phyloP scores from a whole-genome alignment of 2,329 filamentous ascomycete genomes.

The Lecanicillium sp. region DNA sequence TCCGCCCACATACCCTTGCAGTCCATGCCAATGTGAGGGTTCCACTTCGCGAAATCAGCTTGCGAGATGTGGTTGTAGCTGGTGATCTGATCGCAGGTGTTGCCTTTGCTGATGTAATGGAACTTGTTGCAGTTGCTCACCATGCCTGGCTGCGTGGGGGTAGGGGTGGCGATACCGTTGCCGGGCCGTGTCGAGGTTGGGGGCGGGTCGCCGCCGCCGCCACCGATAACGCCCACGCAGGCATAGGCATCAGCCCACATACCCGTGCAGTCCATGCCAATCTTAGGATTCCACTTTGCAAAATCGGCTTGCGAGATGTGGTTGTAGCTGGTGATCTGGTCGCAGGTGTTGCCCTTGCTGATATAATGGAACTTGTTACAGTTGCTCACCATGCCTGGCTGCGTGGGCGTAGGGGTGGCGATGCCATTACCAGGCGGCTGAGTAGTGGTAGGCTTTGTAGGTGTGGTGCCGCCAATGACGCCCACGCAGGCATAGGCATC shows the following conservation, averaged over 20 bases:
- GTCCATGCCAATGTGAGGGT: conserved; percentile 12
- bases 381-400: conserved; percentile 16
- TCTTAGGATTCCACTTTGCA: conserved; percentile 14
- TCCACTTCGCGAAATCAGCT: conserved; percentile 12
- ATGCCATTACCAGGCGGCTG: conserved; percentile 14
- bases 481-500: not conserved
- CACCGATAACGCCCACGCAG: not conserved
- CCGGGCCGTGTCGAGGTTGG: conserved; percentile 15
- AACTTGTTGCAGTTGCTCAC: conserved; percentile 13
- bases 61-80: not conserved
- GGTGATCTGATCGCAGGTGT: conserved; percentile 4
- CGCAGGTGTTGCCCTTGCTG: conserved; percentile 7
- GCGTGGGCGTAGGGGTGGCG: conserved; percentile 14
- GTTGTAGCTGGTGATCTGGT: not conserved
- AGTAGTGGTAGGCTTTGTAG: conserved; percentile 1
- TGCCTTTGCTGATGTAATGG: conserved; percentile 4
- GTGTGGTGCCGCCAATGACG: not conserved
- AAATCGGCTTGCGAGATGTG: conserved; percentile 2
- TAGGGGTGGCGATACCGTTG: conserved; percentile 11
- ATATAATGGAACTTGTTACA: conserved; percentile 14
- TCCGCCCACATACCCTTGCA: conserved; percentile 12
- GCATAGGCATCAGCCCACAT: conserved; percentile 3
- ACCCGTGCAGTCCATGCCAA: conserved; percentile 10
- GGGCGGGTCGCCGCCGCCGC: not conserved
- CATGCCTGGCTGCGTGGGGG: conserved; percentile 14